phyloP scores from a whole-genome alignment of 2,329 filamentous ascomycete species.

The Lachnellula cervina region DNA sequence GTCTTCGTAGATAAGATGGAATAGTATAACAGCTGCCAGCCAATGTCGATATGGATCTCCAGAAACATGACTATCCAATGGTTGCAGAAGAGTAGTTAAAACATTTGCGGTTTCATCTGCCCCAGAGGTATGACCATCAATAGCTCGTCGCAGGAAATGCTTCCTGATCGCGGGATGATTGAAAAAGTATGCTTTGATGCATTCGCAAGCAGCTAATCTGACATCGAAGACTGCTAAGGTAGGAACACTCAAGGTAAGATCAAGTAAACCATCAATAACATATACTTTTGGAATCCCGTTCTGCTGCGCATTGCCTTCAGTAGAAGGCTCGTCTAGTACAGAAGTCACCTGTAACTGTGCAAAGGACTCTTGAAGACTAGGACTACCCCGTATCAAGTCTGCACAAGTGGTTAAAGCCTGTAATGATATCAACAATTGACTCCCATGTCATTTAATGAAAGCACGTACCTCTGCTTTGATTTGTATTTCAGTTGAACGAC shows the following conservation, averaged over 20 bases:
- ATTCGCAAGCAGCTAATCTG: slow-evolving; percentile 79
- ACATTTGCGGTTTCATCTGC: slow-evolving; percentile 84
- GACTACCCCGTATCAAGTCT: slow-evolving; percentile 80
- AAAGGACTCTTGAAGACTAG: slow-evolving; percentile 78
- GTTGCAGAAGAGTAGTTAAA: slow-evolving; percentile 72
- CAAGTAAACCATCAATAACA: slow-evolving; percentile 88
- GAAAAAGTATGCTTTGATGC: slow-evolving; percentile 87
- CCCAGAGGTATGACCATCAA: slow-evolving; percentile 76
- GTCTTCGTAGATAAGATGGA: slow-evolving; percentile 81
- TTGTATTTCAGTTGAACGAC: slow-evolving; percentile 62
- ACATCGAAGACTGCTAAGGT: slow-evolving; percentile 68
- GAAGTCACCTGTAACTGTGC: slow-evolving; percentile 76
- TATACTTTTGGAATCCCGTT: slow-evolving; percentile 64
- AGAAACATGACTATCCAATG: slow-evolving; percentile 54
- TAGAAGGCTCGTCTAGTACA: slow-evolving; percentile 41
- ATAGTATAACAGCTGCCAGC: slow-evolving; percentile 82
- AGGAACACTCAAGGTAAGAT: slow-evolving; percentile 68
- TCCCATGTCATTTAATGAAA: neutral
- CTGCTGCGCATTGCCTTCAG: slow-evolving; percentile 33
- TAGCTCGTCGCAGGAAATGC: slow-evolving; percentile 83
- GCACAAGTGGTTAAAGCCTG: slow-evolving; percentile 79
- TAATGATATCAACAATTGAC: slow-evolving; percentile 13
- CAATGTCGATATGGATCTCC: slow-evolving; percentile 82
- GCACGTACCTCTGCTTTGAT: slow-evolving; percentile 71
- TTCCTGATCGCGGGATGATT: slow-evolving; percentile 74